Conservation (phyloP, 2,329 filamentous ascomycete species). For the Cytospora piceicola region DNA sequence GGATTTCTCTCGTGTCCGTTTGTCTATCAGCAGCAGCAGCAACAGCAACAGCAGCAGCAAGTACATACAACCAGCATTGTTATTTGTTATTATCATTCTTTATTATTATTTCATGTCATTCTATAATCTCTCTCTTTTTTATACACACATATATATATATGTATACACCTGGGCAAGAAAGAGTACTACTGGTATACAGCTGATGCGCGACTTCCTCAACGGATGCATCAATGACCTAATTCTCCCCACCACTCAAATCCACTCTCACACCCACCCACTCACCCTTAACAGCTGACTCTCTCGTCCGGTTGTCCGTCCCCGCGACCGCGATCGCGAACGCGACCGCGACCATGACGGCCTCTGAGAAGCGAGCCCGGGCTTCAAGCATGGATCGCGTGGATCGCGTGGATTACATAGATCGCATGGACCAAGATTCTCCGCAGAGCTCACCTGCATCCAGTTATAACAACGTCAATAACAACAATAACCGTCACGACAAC, state of each 20-base stretch:
- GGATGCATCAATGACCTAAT: neutral
- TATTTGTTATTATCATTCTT: too few species aligned
- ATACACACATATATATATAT: too few species aligned
- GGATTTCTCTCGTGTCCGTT: too few species aligned
- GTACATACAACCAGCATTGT: too few species aligned
- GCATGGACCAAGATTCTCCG: constrained; percentile 31
- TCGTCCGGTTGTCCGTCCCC: constrained; percentile 8
- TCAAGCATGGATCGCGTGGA: constrained; percentile 27
- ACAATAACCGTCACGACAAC: neutral
- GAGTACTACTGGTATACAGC: neutral
- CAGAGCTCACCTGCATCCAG: neutral
- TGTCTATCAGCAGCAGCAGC: too few species aligned
- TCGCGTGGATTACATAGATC: constrained; percentile 21
- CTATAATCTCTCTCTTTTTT: too few species aligned
- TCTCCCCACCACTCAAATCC: neutral
- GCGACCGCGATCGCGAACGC: neutral
- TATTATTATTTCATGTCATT: too few species aligned
- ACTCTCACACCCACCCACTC: neutral
- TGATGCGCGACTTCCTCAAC: neutral
- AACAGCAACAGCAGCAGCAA: too few species aligned
- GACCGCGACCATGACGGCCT: constrained; percentile 13
- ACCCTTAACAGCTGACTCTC: neutral
- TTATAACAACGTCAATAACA: neutral
- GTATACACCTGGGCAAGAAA: neutral
- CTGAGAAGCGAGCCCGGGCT: constrained; percentile 16